These are phyloP conservation scores for Suillus plorans DNA, from an alignment of 768 basidiomycete species.

Conservation along the genomic window DNA sequence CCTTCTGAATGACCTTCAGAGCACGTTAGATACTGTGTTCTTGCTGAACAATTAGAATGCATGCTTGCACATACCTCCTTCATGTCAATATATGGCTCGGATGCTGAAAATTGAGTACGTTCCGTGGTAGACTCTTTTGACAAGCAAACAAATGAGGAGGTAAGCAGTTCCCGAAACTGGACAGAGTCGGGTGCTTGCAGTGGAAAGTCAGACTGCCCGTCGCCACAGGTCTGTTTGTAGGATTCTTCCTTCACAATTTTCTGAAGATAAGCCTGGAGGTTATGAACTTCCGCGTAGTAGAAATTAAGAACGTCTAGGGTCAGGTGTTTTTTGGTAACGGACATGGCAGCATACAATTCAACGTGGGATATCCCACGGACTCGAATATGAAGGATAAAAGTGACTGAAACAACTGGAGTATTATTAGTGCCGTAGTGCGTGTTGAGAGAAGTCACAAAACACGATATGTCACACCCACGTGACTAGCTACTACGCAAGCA, in stretches of 20 bases:
- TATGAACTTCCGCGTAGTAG: constrained; percentile 44
- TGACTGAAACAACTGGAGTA: not conserved
- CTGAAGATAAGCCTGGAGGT: constrained; percentile 39
- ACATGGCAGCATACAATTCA: not conserved
- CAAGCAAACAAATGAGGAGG: constrained; percentile 46
- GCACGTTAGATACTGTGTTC: too few relatives aligned
- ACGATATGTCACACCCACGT: too few relatives aligned
- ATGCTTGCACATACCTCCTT: constrained; percentile 43
- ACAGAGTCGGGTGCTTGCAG: constrained; percentile 22
- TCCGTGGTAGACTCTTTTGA: constrained; percentile 20
- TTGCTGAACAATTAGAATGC: constrained; percentile 4
- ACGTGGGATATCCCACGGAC: not conserved
- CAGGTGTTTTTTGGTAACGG: constrained; percentile 10
- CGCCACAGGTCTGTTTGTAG: constrained; percentile 10
- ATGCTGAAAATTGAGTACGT: constrained; percentile 26
- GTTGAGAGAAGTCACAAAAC: too few relatives aligned
- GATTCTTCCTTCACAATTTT: constrained; percentile 32
- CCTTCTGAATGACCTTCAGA: too few relatives aligned
- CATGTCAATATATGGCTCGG: constrained; percentile 49
- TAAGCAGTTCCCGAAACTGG: constrained; percentile 39
- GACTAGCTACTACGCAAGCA: too few relatives aligned
- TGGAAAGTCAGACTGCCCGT: constrained; percentile 10
- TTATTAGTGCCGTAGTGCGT: too few relatives aligned
- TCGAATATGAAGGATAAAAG: not conserved
- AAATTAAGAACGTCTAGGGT: constrained; percentile 37